A percentile compares a stretch with the other conserved stretches of the same genome.
These are phyloP conservation scores for Hypsizygus ulmarius DNA, from an alignment of 1,284 basidiomycete species.

Conservation along the genomic window DNA sequence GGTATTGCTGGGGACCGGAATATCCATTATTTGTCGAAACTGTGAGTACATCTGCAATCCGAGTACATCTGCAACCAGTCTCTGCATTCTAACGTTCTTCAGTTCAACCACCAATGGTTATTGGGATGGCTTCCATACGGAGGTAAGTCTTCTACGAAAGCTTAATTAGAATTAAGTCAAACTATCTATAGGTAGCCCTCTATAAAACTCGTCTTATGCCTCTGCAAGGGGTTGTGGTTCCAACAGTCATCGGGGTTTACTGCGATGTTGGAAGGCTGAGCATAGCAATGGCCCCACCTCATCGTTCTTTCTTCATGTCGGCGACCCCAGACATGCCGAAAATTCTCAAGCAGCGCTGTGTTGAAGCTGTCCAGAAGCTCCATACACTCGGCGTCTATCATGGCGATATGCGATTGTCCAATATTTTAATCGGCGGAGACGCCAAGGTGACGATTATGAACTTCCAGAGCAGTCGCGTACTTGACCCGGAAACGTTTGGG, in stretches of 20 bases:
- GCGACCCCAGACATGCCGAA: conserved; percentile 51
- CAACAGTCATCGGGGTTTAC: conserved; percentile 51
- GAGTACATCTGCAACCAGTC: not conserved
- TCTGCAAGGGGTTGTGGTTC: conserved; percentile 53
- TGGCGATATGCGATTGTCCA: conserved; percentile 46
- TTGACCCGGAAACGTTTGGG: conserved; percentile 35
- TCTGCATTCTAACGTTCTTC: not conserved
- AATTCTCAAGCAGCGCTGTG: conserved; percentile 45
- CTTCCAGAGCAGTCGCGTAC: conserved; percentile 47
- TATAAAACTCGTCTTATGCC: conserved; percentile 45
- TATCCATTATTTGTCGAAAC: conserved; percentile 48
- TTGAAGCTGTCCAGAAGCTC: conserved; percentile 47
- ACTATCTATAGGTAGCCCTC: conserved; percentile 36
- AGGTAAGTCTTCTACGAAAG: conserved; percentile 12
- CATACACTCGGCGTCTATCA: conserved; percentile 52
- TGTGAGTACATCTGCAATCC: conserved; percentile 30
- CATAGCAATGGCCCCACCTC: conserved; percentile 53
- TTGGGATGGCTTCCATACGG: conserved; percentile 17
- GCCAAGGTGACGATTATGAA: conserved; percentile 54
- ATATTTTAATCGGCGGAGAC: conserved; percentile 59
- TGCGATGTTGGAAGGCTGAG: conserved; percentile 36
- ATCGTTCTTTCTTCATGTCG: conserved; percentile 55
- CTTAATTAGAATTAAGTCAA: conserved; percentile 15
- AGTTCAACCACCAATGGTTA: conserved; percentile 33
- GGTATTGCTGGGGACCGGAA: conserved; percentile 31